phyloP scores from a whole-genome alignment of 2,329 filamentous ascomycete species.

The Zymoseptoria crescenta region DNA sequence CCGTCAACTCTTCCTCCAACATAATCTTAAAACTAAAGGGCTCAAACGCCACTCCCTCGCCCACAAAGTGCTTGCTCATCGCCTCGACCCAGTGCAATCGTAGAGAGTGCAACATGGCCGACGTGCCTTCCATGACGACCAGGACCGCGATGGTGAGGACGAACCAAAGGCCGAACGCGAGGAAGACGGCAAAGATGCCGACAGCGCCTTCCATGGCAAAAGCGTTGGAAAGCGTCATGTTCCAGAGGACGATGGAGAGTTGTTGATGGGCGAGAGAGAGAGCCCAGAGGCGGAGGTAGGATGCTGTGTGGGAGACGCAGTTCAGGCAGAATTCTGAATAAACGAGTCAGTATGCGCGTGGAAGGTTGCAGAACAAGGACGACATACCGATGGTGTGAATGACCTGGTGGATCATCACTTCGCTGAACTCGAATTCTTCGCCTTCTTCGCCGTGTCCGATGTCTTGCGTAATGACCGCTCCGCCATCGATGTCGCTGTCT shows the following conservation, averaged over 20 bases:
- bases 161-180: slow-evolving; percentile 86
- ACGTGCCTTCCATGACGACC: slow-evolving; percentile 92
- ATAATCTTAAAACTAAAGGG: slow-evolving; percentile 82
- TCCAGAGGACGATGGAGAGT: slow-evolving; percentile 90
- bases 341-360: slow-evolving; percentile 6
- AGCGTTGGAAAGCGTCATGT: slow-evolving; percentile 80
- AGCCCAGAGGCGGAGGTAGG: slow-evolving; percentile 97
- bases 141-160: slow-evolving; percentile 70
- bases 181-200: slow-evolving; percentile 73
- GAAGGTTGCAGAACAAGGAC: neutral
- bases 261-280: slow-evolving; percentile 96
- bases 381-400: slow-evolving; percentile 92
- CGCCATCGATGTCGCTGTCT: slow-evolving; percentile 66
- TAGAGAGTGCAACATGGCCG: slow-evolving; percentile 88
- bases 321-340: slow-evolving; percentile 88
- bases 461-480: slow-evolving; percentile 83
- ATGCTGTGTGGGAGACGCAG: slow-evolving; percentile 97
- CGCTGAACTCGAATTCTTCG: slow-evolving; percentile 94
- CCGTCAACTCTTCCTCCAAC: slow-evolving; percentile 64
- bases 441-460: slow-evolving; percentile 66
- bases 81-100: slow-evolving; percentile 94
- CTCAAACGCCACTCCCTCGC: slow-evolving; percentile 71
- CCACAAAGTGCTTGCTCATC: slow-evolving; percentile 95
- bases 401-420: slow-evolving; percentile 97
- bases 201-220: slow-evolving; percentile 53